phyloP scores from a whole-genome alignment of 345 rosid genomes.

The Hibiscus tridactylites region DNA sequence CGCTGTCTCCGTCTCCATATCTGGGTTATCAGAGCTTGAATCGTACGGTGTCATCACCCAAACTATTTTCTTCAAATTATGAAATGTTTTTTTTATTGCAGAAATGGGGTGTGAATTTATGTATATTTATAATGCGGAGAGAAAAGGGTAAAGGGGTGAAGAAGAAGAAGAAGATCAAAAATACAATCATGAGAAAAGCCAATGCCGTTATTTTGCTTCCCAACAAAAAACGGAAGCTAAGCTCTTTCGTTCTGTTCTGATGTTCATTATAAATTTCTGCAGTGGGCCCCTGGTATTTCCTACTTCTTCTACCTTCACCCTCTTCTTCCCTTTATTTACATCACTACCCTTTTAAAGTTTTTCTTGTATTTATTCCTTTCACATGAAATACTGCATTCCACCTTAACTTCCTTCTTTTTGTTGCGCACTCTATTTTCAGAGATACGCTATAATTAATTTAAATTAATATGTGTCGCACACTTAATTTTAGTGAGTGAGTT shows the following conservation, averaged over 20 bases:
- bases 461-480: too few relatives aligned
- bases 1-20: slow-evolving; percentile 4
- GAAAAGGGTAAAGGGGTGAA: not conserved
- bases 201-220: slow-evolving; percentile 4
- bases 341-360: not conserved
- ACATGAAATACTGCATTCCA: not conserved
- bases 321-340: not conserved
- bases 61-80: not conserved
- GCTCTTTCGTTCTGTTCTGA: not conserved
- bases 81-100: not conserved
- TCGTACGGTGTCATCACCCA: not conserved
- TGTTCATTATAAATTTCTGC: not conserved
- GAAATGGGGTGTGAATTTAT: not conserved
- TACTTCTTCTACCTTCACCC: not conserved
- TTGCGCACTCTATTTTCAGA: too few relatives aligned
- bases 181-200: slow-evolving; percentile 8
- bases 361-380: too few relatives aligned
- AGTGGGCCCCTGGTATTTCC: not conserved
- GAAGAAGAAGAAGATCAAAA: not conserved
- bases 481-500: too few relatives aligned
- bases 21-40: not conserved
- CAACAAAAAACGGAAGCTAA: slow-evolving; percentile 9
- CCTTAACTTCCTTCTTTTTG: not conserved
- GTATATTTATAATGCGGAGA: not conserved
- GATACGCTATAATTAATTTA: too few relatives aligned